Conservation (phyloP, 2,329 filamentous ascomycete genomes). For the Zymoseptoria brevis region DNA sequence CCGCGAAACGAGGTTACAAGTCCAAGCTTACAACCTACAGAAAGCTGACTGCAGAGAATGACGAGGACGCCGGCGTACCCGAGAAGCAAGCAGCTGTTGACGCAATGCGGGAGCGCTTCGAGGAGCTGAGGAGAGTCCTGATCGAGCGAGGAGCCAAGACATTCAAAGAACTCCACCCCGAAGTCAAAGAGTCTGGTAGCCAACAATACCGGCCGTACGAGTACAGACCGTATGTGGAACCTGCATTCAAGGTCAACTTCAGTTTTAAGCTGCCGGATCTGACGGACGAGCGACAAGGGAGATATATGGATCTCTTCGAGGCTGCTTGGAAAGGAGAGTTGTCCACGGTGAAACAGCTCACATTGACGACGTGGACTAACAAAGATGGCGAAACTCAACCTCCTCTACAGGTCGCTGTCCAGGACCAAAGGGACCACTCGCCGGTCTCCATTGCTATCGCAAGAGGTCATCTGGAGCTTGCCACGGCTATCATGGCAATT, state of each 20-base stretch:
- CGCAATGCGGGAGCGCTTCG: conserved; percentile 44
- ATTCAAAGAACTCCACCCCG: conserved; percentile 57
- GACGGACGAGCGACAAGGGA: conserved; percentile 47
- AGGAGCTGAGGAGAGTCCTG: conserved; percentile 49
- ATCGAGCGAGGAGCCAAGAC: conserved; percentile 55
- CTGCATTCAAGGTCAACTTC: conserved; percentile 44
- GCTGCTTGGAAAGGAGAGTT: conserved; percentile 66
- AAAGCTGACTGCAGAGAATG: conserved; percentile 24
- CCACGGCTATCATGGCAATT: conserved; percentile 62
- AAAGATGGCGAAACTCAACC: conserved; percentile 43
- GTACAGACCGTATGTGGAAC: conserved; percentile 7
- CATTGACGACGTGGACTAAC: conserved; percentile 49
- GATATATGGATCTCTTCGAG: conserved; percentile 62
- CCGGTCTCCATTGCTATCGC: conserved; percentile 64
- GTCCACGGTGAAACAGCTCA: conserved; percentile 56
- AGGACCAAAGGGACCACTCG: conserved; percentile 44
- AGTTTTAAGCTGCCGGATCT: conserved; percentile 44
- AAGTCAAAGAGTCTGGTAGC: conserved; percentile 28
- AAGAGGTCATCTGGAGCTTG: conserved; percentile 56
- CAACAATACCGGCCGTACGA: neutral
- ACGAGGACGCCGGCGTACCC: conserved; percentile 24
- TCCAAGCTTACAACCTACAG: conserved; percentile 17
- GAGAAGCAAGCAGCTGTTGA: conserved; percentile 53
- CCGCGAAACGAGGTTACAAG: conserved; percentile 33
- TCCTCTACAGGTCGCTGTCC: conserved; percentile 57